These are phyloP conservation scores for Calonectria naviculata DNA, from an alignment of 2,329 filamentous ascomycete genomes.

Conservation along the genomic window DNA sequence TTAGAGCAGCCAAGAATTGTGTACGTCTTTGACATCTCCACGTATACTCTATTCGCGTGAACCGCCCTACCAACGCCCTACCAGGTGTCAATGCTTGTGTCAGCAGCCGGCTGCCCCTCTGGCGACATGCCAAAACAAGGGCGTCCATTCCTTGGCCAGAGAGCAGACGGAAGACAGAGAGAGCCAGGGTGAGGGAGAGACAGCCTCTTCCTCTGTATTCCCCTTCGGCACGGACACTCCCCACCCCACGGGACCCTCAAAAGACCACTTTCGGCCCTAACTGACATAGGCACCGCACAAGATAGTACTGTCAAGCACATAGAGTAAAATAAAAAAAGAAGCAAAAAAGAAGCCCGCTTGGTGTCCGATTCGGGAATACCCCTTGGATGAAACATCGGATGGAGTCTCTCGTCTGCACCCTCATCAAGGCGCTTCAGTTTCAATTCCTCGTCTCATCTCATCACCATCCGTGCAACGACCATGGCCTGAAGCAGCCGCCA, in stretches of 20 bases:
- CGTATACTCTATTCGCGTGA: not conserved
- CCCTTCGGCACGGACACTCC: not conserved
- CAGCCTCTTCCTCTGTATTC: not conserved
- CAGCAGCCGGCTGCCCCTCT: not conserved
- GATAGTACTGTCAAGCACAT: not conserved
- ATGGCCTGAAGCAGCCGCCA: constrained; percentile 35
- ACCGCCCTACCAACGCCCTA: not conserved
- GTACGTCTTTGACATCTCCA: not conserved
- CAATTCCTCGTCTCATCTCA: constrained; percentile 29
- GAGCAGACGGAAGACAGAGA: not conserved
- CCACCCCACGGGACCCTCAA: constrained; percentile 6
- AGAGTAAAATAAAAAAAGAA: not conserved
- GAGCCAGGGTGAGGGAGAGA: not conserved
- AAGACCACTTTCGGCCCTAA: constrained; percentile 8
- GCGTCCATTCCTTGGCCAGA: constrained; percentile 5
- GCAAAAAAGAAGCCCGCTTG: not conserved
- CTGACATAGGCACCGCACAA: not conserved
- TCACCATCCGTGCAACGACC: constrained; percentile 18
- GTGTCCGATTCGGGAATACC: not conserved
- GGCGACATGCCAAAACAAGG: constrained; percentile 5
- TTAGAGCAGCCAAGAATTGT: not conserved
- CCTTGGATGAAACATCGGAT: not conserved
- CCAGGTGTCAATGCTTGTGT: not conserved
- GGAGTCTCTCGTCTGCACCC: not conserved
- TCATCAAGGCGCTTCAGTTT: constrained; percentile 6